Evolutionary conservation across 345 rosid genomes (phyloP).

Genomic region (Capsella bursapastoris): DNA sequence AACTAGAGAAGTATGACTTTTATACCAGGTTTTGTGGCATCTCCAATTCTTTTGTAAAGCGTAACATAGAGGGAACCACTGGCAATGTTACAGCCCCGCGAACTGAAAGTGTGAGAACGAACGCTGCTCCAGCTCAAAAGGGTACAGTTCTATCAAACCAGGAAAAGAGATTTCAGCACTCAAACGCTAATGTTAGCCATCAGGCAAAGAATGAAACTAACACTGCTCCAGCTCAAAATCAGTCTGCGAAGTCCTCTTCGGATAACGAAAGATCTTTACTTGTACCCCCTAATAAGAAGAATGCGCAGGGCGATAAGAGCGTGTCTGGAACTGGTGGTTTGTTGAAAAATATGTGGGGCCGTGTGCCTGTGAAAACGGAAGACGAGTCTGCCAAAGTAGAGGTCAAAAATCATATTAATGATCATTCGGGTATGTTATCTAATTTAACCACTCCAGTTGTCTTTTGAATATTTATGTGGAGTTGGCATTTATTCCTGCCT

Average conservation of each 20-base stretch:
- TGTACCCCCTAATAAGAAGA: slow-evolving; percentile 48
- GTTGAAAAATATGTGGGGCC: slow-evolving; percentile 75
- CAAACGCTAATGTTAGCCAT: slow-evolving; percentile 46
- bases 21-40: slow-evolving; percentile 79
- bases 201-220: slow-evolving; percentile 50
- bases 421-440: slow-evolving; percentile 53
- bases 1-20: slow-evolving; percentile 20
- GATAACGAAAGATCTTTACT: slow-evolving; percentile 54
- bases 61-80: slow-evolving; percentile 53
- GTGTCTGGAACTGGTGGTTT: slow-evolving; percentile 57
- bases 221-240: slow-evolving; percentile 44
- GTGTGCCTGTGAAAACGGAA: slow-evolving; percentile 69
- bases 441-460: slow-evolving; percentile 6
- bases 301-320: slow-evolving; percentile 54
- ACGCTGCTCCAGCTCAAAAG: slow-evolving; percentile 15
- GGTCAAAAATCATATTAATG: slow-evolving; percentile 25
- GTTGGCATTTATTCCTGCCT: slow-evolving; percentile 11
- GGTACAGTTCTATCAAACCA: slow-evolving; percentile 40
- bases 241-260: slow-evolving; percentile 45
- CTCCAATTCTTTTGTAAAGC: slow-evolving; percentile 66
- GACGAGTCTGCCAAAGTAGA: slow-evolving; percentile 42
- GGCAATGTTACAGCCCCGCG: slow-evolving; percentile 43
- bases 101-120: slow-evolving; percentile 43
- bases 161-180: slow-evolving; percentile 49
- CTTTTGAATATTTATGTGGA: not conserved